Evolutionary conservation across 306 rosid genomes (phyloP).

Genomic region (Elaeagnus macrophylla): DNA sequence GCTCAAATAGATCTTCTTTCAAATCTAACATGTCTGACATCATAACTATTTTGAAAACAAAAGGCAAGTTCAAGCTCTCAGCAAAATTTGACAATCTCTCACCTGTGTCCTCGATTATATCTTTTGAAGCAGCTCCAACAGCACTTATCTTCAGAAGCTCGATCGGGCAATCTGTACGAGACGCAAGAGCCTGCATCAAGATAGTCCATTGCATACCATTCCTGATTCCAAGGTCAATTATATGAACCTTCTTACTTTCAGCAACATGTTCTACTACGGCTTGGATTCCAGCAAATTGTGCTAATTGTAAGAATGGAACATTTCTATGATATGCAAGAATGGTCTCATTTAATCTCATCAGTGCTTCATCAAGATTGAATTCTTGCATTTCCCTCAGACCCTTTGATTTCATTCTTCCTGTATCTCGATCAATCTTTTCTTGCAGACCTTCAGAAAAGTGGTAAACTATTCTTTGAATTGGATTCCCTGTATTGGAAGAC

Average conservation of each 20-base stretch:
- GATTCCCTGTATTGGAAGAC: conserved; percentile 34
- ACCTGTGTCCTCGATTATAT: conserved; percentile 20
- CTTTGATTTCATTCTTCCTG: conserved; percentile 30
- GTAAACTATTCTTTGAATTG: conserved; percentile 39
- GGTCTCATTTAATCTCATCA: conserved; percentile 20
- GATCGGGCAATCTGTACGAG: conserved; percentile 13
- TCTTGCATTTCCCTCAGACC: not conserved
- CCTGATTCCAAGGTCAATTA: conserved; percentile 27
- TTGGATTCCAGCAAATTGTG: conserved; percentile 27
- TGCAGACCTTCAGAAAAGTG: conserved; percentile 48
- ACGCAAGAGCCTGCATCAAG: conserved; percentile 32
- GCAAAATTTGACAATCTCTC: conserved; percentile 32
- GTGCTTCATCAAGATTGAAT: conserved; percentile 24
- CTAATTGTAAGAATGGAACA: conserved; percentile 22
- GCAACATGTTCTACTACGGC: conserved; percentile 28
- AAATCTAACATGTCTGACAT: conserved; percentile 38
- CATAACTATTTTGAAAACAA: conserved; percentile 33
- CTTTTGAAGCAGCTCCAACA: conserved; percentile 13
- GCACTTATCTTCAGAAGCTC: conserved; percentile 32
- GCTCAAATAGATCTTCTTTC: conserved; percentile 30
- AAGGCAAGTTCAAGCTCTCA: conserved; percentile 30
- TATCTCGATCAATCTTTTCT: conserved; percentile 43
- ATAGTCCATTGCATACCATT: conserved; percentile 27
- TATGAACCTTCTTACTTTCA: conserved; percentile 27
- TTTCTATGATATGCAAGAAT: conserved; percentile 17